phyloP scores from a whole-genome alignment of 768 basidiomycete genomes.

The Trametes cingulata region DNA sequence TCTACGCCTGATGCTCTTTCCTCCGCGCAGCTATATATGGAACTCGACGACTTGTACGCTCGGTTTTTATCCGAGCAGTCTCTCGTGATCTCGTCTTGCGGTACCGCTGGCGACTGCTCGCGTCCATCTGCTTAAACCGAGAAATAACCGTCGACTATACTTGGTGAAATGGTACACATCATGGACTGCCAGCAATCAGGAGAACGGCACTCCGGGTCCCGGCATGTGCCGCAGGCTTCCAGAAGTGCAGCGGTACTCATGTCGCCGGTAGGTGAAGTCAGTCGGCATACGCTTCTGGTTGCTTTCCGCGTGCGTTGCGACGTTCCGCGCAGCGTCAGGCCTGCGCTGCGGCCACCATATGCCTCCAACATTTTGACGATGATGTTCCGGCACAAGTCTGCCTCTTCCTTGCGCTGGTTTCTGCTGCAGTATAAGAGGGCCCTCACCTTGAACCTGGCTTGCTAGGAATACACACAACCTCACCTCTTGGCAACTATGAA shows the following conservation, averaged over 20 bases:
- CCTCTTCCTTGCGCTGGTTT: too few species aligned
- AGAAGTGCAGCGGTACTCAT: not conserved
- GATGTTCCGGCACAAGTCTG: slow-evolving; percentile 1
- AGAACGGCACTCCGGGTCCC: not conserved
- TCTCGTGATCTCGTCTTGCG: not conserved
- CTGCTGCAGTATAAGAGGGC: not conserved
- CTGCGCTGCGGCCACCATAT: not conserved
- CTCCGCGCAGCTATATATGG: too few species aligned
- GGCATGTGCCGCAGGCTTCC: not conserved
- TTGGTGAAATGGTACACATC: not conserved
- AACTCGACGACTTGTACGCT: not conserved
- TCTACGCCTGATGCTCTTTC: too few species aligned
- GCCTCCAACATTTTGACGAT: slow-evolving; percentile 4
- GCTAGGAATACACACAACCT: too few species aligned
- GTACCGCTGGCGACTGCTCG: not conserved
- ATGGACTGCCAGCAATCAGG: not conserved
- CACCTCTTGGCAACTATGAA: slow-evolving; percentile 13
- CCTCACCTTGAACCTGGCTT: too few species aligned
- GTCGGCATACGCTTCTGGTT: not conserved
- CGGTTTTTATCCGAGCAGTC: not conserved
- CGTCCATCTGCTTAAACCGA: not conserved
- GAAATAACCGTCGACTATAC: slow-evolving; percentile 1
- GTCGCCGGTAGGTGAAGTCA: not conserved
- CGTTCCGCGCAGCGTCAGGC: not conserved
- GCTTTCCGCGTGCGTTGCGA: not conserved